A percentile compares a stretch with the other conserved stretches of the same genome.
Evolutionary conservation across 768 basidiomycete genomes (phyloP).

Genomic region (Pleurotus eryngii): DNA sequence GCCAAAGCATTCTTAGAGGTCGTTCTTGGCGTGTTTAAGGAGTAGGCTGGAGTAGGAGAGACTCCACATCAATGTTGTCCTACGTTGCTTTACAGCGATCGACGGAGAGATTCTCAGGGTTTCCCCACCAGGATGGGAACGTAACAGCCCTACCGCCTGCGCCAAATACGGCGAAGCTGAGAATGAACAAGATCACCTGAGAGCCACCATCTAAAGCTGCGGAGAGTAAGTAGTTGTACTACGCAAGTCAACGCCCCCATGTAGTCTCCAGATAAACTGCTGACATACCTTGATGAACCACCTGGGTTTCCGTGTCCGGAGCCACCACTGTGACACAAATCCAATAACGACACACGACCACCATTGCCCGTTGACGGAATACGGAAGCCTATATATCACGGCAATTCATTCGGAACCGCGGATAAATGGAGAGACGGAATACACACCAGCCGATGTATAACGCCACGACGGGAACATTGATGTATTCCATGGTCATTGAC

Average conservation of each 20-base stretch:
- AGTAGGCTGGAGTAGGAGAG: background rate
- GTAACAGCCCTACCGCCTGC: slow-evolving; percentile 38
- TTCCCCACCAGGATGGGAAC: slow-evolving; percentile 50
- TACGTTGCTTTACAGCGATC: slow-evolving; percentile 27
- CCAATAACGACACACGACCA: slow-evolving; percentile 53
- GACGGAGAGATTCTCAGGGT: slow-evolving; percentile 32
- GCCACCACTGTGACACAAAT: slow-evolving; percentile 46
- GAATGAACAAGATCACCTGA: slow-evolving; percentile 47
- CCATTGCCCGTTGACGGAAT: slow-evolving; percentile 54
- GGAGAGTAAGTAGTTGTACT: slow-evolving; percentile 42
- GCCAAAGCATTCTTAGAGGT: background rate
- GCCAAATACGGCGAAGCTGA: slow-evolving; percentile 32
- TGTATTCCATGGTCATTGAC: slow-evolving; percentile 33
- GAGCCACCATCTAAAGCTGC: slow-evolving; percentile 48
- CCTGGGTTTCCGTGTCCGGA: slow-evolving; percentile 35
- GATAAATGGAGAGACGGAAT: slow-evolving; percentile 1
- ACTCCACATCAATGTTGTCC: background rate
- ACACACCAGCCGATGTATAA: slow-evolving; percentile 33
- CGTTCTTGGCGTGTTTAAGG: background rate
- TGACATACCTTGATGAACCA: slow-evolving; percentile 43
- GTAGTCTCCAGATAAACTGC: too few species aligned
- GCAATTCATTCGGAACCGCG: background rate
- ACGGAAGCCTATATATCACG: slow-evolving; percentile 31
- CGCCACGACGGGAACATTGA: slow-evolving; percentile 44
- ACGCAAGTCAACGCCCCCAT: background rate